Base-by-base conservation (phyloP, 2,329 filamentous ascomycete genomes). In the Trichoderma sp. region DNA sequence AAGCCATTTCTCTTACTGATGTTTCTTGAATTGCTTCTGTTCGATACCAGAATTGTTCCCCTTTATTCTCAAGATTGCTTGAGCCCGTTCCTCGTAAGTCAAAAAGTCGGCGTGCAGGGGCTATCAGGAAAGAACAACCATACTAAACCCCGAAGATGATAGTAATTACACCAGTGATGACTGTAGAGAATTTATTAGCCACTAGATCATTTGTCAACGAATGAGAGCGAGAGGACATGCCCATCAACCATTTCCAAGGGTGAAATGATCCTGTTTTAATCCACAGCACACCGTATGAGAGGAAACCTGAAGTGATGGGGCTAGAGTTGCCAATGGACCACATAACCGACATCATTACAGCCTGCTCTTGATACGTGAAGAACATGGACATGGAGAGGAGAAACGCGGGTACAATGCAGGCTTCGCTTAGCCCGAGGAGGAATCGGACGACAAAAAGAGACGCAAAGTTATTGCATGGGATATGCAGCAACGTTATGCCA, bases 241-340 rank as follows among this genome's bases (percentile, higher is more conserved):
- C 80, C 83, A 85, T 84, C 38, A 85, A 82, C 83, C 82, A 84
- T 76, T 82, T 84, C 83, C 83, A 85, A 4, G 83, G 81, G 8
- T 81, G 79, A 74, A 85, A 84, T n/a, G 69, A 79, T 6, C 78
- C 79, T 0, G 83, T 84, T 6, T 83, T 77, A 33, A 84, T 84
- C 79, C 78, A 81, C 2, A 82, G 65, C 6, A 81, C 81, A 1
- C 80, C 81, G 21, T 82, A 82, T 8, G 81, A 83, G 1, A 83
- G 64, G 27, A 83, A 75, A 1, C 81, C 81, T 3, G 80, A 82
- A 8, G 81, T 82, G 41, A 83, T 81, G 4, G 81, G 81, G 45
- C 81, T 82, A 0, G 79, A 79, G 71, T 84, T 84, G 1, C 83
- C 83, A 31, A 83, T 80, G 4, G 83, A 83, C 83, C 83, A 85